Base-by-base conservation (phyloP, 805 yeast genomes). In the Cephaloascus fragrans region DNA sequence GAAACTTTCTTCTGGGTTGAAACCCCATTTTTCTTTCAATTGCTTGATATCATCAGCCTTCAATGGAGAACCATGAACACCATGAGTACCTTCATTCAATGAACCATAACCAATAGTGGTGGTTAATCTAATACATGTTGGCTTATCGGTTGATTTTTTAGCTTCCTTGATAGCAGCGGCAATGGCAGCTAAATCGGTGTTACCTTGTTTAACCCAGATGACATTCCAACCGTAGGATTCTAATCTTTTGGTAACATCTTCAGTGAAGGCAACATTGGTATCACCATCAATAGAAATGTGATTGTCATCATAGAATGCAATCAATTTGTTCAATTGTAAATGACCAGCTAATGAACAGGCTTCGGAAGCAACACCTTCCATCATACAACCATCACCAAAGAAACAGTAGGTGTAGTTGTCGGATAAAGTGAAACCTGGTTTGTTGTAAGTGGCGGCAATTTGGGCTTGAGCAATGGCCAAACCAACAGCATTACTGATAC, bases 21-120 rank as follows among this genome's bases (percentile, higher is more conserved):
- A 89, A 43, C 97, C 97, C 55, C 77, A 80, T 57, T 74, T 72
- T 56, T 67, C 61, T 75, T 88, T 93, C 65, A 90, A 72, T 65
- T 87, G 96, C 54, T 72, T 77, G 56, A 89, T 74, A 59, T 90
- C 98, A 56, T 88, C 97, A 36, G 88, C 69, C 76, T 89, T 88
- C 67, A 90, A 77, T 55, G 98, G 96, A 48, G 96, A 70, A 66
- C 98, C 98, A 69, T 93, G 98, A 41, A 93, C 97, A 52, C 82
- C 71, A 66, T 83, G 90, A 45, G 96, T 77, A 54, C 97, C 97
- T 52, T 75, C 77, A 48, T 71, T 65, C 53, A 78, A 60, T 38
- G 97, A 93, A 57, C 98, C 97, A 69, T 59, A 89, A 63, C 97
- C 98, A 55, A 90, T 90, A 59, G 85, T 83, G 55, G 98, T 93